A percentile compares a stretch with the other conserved stretches of the same genome.
Evolutionary conservation across 768 basidiomycete genomes (phyloP).

Genomic region (Boletus vinaceobasis): DNA sequence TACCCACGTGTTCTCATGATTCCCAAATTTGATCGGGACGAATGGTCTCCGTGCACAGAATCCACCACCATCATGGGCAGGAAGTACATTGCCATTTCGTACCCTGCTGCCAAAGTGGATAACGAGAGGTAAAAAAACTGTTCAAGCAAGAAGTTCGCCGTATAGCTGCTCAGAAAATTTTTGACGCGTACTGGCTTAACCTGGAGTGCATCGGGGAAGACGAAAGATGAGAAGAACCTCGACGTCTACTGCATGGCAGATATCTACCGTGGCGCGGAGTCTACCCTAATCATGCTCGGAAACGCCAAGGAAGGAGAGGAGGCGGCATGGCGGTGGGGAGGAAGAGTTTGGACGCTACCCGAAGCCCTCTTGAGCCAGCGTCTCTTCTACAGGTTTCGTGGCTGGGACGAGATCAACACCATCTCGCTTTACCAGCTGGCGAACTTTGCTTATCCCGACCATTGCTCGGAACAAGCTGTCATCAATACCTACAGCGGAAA

Average conservation of each 20-base stretch:
- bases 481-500: conserved; percentile 18
- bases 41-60: conserved; percentile 7
- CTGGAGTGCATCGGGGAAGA: conserved; percentile 13
- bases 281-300: not conserved
- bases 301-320: not conserved
- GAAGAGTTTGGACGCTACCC: conserved; percentile 13
- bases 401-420: not conserved
- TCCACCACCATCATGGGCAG: conserved; percentile 1
- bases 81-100: conserved; percentile 17
- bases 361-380: not conserved
- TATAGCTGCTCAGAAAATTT: not conserved
- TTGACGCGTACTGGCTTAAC: conserved; percentile 19
- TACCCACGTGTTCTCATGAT: conserved; percentile 13
- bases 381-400: conserved; percentile 7
- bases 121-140: not conserved
- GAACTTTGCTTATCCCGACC: conserved; percentile 14
- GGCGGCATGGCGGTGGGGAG: conserved; percentile 10
- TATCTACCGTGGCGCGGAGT: not conserved
- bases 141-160: conserved; percentile 10
- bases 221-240: not conserved
- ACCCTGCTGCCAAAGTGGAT: conserved; percentile 9
- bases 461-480: conserved; percentile 10
- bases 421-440: conserved; percentile 5
- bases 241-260: not conserved
- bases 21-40: not conserved